Conservation (phyloP, 208 protist species). For the Crithidia acanthocephali region DNA sequence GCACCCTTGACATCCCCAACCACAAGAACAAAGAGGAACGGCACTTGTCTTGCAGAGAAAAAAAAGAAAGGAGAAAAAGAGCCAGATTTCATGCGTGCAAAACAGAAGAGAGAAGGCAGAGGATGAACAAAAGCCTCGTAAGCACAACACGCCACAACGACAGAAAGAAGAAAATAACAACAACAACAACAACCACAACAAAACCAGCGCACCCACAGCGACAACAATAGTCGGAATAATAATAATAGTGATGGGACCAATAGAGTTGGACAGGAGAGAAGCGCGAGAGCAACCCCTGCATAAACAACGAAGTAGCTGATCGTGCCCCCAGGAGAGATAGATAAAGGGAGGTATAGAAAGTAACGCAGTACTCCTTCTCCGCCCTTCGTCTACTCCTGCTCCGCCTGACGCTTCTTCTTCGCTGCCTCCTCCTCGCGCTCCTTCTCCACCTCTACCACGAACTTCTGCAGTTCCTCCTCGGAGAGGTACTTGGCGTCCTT, state of each 20-base stretch:
- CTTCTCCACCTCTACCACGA: constrained; percentile 85
- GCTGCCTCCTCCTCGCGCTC: constrained; percentile 89
- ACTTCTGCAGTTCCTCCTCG: constrained; percentile 82
- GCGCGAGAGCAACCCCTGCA: neutral
- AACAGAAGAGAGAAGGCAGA: neutral
- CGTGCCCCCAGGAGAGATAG: too few relatives aligned
- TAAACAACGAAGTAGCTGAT: too few relatives aligned
- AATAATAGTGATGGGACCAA: neutral
- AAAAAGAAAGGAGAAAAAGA: too few relatives aligned
- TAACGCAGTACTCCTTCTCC: too few relatives aligned
- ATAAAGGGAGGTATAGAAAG: neutral
- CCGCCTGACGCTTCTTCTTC: constrained; percentile 78
- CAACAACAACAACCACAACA: neutral
- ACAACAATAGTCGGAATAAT: neutral
- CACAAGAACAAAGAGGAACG: too few relatives aligned
- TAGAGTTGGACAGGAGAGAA: neutral
- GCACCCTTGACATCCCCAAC: too few relatives aligned
- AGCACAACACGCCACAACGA: neutral
- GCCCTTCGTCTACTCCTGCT: constrained; percentile 78
- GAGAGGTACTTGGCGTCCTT: constrained; percentile 67
- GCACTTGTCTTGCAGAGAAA: too few relatives aligned
- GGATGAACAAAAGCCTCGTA: neutral
- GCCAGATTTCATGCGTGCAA: too few relatives aligned
- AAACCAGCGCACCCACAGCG: too few relatives aligned
- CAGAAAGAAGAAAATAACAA: neutral